Evolutionary conservation across 495 filamentous ascomycete species (phyloP).

Genomic region (Polyplosphaeria fusca): DNA sequence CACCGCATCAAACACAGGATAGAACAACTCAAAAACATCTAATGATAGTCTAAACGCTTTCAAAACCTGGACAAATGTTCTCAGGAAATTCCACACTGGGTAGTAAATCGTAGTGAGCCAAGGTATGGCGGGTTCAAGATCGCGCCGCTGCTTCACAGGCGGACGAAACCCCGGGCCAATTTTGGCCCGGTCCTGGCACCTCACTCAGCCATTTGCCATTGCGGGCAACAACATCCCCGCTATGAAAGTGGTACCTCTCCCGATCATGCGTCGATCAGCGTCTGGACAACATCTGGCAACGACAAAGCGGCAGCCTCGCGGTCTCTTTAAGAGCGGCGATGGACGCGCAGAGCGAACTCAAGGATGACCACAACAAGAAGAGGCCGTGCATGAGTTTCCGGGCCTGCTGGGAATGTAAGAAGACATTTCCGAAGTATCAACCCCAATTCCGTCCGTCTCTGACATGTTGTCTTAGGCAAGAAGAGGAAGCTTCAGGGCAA

Average conservation of each 20-base stretch:
- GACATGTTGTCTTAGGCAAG: conserved; percentile 16
- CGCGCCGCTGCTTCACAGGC: too few species aligned
- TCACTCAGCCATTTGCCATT: conserved; percentile 7
- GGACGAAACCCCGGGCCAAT: not conserved
- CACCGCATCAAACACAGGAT: too few species aligned
- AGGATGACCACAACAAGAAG: conserved; percentile 14
- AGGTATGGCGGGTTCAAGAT: too few species aligned
- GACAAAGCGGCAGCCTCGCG: conserved; percentile 2
- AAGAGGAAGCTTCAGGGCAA: conserved; percentile 10
- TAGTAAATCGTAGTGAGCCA: too few species aligned
- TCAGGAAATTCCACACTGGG: too few species aligned
- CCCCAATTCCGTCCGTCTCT: not conserved
- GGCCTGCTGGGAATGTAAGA: conserved; percentile 30
- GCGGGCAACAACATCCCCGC: conserved; percentile 6
- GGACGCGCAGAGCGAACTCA: conserved; percentile 2
- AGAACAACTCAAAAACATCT: too few species aligned
- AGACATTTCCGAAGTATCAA: not conserved
- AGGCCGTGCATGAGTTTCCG: conserved; percentile 19
- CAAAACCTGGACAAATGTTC: too few species aligned
- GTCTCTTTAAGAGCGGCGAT: conserved; percentile 14
- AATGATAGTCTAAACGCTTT: too few species aligned
- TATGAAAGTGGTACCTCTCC: conserved; percentile 17
- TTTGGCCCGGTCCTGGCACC: not conserved
- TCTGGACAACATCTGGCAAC: not conserved
- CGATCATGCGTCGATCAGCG: conserved; percentile 11